Percentiles rank a stretch among this genome's conserved stretches.
These are phyloP conservation scores for Saxophila tyrrhenica DNA, from an alignment of 495 filamentous ascomycete genomes.

Conservation along the genomic window DNA sequence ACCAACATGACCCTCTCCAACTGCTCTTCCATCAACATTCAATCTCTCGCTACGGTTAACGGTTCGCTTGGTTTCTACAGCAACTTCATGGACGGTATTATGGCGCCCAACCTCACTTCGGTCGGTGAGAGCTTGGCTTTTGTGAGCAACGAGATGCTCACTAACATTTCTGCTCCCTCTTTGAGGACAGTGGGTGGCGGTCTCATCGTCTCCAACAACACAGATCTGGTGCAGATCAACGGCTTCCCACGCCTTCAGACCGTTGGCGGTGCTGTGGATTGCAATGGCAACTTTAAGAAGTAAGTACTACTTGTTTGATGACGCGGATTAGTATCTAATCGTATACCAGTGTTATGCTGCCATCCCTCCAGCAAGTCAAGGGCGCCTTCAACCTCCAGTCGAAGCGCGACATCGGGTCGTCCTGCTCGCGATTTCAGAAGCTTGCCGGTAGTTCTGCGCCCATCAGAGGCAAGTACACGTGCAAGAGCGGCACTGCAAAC, in stretches of 20 bases:
- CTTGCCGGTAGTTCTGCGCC: conserved; percentile 30
- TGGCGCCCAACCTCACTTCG: conserved; percentile 67
- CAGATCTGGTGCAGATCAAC: conserved; percentile 48
- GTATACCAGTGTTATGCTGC: conserved; percentile 60
- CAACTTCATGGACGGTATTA: conserved; percentile 57
- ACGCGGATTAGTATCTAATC: not conserved
- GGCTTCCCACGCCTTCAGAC: conserved; percentile 53
- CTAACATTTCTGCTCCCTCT: conserved; percentile 61
- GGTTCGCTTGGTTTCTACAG: conserved; percentile 74
- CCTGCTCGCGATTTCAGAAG: conserved; percentile 40
- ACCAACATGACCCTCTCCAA: conserved; percentile 83
- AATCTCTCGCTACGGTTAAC: conserved; percentile 65
- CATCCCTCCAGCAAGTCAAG: conserved; percentile 57
- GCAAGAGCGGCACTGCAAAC: conserved; percentile 26
- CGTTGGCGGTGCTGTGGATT: conserved; percentile 79
- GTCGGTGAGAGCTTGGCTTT: conserved; percentile 60
- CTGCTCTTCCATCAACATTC: conserved; percentile 59
- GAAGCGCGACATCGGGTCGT: conserved; percentile 36
- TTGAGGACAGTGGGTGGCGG: conserved; percentile 63
- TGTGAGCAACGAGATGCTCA: conserved; percentile 61
- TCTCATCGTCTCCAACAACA: conserved; percentile 81
- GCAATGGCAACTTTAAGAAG: conserved; percentile 73
- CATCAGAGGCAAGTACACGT: conserved; percentile 37
- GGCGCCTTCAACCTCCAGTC: conserved; percentile 82
- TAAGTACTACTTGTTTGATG: too few relatives aligned